Evolutionary conservation across 2,329 filamentous ascomycete genomes (phyloP), one percentile per base, ranked within the genome.

Genomic region (Xylariaceae sp.): DNA sequence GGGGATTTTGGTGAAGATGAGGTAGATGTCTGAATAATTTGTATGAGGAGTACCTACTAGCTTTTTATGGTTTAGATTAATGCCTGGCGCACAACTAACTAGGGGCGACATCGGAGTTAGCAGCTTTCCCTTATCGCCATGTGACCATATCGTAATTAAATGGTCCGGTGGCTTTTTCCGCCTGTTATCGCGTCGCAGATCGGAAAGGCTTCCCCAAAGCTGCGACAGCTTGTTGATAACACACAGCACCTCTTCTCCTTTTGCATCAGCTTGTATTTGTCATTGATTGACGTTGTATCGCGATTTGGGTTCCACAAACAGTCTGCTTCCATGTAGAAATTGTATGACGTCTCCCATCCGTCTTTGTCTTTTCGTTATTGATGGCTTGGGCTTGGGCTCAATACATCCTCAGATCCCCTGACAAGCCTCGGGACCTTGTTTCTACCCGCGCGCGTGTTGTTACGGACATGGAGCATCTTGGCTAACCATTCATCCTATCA

Each of bases 261-360:
- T n/a, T 3, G 48, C 50, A 43, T 21, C 16, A 51, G 40, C n/a
- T 32, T 40, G 43, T 3, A 54, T 44, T 45, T 29, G 10, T 40
- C 21, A 3, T 21, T 44, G 7, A 52, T 49, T 50, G 44, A 46
- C 37, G 42, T 50, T 44, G 18, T 40, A 20, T 50, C 23, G 26
- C 20, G 26, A 32, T 2, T 18, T 23, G 41, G 19, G 4, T 21
- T 19, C 21, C 23, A 40, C 48, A 43, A 23, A 3, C 12, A 37
- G 37, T 45, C 32, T 44, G 40, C 16, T 63, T 64, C 64, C 65
- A 68, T 68, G 66, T 68, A 68, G 65, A 60, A 48, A 52, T 57
- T 48, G 54, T 58, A 52, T 48, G 50, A n/a, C 56, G 20, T 19
- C 43, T 23, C 14, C 2, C 12, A 3, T 9, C 19, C 14, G 12